Conservation (phyloP, 306 rosid species). For the Glycyrrhiza uralensis region DNA sequence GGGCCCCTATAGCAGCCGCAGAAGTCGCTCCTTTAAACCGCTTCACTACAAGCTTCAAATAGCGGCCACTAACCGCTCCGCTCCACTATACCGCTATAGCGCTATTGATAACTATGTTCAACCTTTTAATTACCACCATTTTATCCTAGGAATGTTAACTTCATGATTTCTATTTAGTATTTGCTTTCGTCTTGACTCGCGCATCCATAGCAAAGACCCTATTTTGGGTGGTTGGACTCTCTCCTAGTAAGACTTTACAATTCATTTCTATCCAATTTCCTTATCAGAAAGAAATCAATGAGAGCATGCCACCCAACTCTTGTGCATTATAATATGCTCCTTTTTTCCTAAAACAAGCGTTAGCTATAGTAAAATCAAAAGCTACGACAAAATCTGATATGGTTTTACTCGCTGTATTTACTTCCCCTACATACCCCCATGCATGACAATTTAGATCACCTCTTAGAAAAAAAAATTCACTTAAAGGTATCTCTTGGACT, state of each 20-base stretch:
- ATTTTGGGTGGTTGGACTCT: background rate
- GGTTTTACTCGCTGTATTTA: background rate
- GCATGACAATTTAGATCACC: background rate
- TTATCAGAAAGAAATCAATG: background rate
- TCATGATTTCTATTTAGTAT: background rate
- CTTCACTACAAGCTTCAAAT: too few species aligned
- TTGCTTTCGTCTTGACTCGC: background rate
- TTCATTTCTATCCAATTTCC: background rate
- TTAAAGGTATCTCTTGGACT: background rate
- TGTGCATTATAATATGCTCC: background rate
- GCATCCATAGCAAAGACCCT: background rate
- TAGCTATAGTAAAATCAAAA: background rate
- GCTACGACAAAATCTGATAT: background rate
- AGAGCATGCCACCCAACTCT: background rate
- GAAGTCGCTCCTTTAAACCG: too few species aligned
- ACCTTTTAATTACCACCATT: background rate
- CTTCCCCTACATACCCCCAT: background rate
- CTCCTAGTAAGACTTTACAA: background rate
- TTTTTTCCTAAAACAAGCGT: background rate
- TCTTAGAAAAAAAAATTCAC: background rate
- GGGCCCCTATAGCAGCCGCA: too few species aligned
- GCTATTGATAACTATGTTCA: too few species aligned
- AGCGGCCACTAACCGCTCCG: too few species aligned
- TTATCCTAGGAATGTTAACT: background rate
- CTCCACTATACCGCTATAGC: too few species aligned